These are phyloP conservation scores for Exophiala spinifera DNA, from an alignment of 2,329 filamentous ascomycete species.

Conservation along the genomic window DNA sequence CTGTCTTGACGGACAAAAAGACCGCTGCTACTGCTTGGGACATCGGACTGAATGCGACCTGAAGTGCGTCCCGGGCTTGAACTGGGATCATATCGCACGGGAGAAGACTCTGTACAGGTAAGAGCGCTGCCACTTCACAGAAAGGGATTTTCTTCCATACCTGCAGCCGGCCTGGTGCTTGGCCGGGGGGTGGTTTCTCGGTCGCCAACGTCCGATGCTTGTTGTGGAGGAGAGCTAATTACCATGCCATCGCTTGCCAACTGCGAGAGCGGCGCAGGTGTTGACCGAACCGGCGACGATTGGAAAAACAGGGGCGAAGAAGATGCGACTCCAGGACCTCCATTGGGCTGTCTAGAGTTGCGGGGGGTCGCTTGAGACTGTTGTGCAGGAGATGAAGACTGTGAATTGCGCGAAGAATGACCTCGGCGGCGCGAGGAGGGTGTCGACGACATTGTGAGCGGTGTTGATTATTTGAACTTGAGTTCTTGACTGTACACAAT, in stretches of 20 bases:
- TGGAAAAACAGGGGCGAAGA: slow-evolving; percentile 82
- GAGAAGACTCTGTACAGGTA: slow-evolving; percentile 71
- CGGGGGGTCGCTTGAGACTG: slow-evolving; percentile 34
- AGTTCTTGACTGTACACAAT: background rate
- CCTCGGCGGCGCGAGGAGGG: slow-evolving; percentile 43
- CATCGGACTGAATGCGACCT: slow-evolving; percentile 61
- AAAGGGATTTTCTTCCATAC: slow-evolving; percentile 33
- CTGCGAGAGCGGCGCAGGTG: slow-evolving; percentile 38
- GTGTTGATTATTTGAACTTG: background rate
- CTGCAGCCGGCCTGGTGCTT: slow-evolving; percentile 37
- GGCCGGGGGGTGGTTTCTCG: slow-evolving; percentile 44
- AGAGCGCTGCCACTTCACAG: slow-evolving; percentile 14
- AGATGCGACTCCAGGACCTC: slow-evolving; percentile 47
- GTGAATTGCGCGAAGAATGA: slow-evolving; percentile 39
- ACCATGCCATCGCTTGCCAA: slow-evolving; percentile 36
- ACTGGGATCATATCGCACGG: slow-evolving; percentile 84
- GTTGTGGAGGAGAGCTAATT: slow-evolving; percentile 49
- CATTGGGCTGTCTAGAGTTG: slow-evolving; percentile 35
- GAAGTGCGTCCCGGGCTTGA: slow-evolving; percentile 72
- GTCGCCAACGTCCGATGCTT: slow-evolving; percentile 39
- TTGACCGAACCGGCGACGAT: slow-evolving; percentile 54
- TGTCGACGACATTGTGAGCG: slow-evolving; percentile 36
- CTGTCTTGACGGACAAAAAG: slow-evolving; percentile 72
- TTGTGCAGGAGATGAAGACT: slow-evolving; percentile 39
- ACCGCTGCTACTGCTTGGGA: slow-evolving; percentile 78